A percentile compares a stretch with the other conserved stretches of the same genome.
These are phyloP conservation scores for Phialophora tarda DNA, from an alignment of 2,329 filamentous ascomycete genomes.

Conservation along the genomic window DNA sequence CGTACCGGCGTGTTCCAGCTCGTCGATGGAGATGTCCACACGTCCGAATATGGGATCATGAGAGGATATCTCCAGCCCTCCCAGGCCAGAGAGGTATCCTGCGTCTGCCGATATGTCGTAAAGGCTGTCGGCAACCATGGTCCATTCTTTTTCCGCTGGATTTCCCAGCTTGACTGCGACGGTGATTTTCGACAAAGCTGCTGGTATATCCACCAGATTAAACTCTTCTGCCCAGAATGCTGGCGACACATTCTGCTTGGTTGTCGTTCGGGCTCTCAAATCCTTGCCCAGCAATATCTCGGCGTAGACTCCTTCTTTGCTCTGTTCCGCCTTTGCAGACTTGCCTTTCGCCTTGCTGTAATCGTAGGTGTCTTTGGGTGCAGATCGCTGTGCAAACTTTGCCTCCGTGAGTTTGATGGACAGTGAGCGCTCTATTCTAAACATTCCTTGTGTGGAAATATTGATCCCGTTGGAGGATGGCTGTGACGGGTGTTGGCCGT, in stretches of 20 bases:
- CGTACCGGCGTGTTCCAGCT: conserved; percentile 76
- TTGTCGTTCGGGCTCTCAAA: conserved; percentile 55
- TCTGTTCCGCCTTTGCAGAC: conserved; percentile 30
- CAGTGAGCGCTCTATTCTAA: conserved; percentile 68
- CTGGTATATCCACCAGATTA: conserved; percentile 53
- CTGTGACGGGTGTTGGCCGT: conserved; percentile 34
- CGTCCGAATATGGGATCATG: conserved; percentile 57
- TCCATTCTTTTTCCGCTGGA: conserved; percentile 57
- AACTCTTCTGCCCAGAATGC: conserved; percentile 60
- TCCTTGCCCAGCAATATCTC: conserved; percentile 57
- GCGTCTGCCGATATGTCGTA: conserved; percentile 51
- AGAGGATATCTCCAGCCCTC: conserved; percentile 55
- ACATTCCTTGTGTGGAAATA: conserved; percentile 62
- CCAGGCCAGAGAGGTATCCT: conserved; percentile 49
- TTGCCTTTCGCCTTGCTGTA: conserved; percentile 36
- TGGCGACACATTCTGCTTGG: conserved; percentile 52
- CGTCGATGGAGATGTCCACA: conserved; percentile 81
- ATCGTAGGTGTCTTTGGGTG: conserved; percentile 17
- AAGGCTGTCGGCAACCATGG: conserved; percentile 52
- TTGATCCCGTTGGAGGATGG: conserved; percentile 42
- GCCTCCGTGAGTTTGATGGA: conserved; percentile 67
- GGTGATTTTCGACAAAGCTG: conserved; percentile 54
- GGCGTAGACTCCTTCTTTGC: conserved; percentile 53
- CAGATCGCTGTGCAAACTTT: conserved; percentile 52
- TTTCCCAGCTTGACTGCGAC: conserved; percentile 55